Evolutionary conservation across 1,284 basidiomycete genomes (phyloP), one percentile per base, ranked within the genome.

Genomic region (Cryptococcus neoformans): DNA sequence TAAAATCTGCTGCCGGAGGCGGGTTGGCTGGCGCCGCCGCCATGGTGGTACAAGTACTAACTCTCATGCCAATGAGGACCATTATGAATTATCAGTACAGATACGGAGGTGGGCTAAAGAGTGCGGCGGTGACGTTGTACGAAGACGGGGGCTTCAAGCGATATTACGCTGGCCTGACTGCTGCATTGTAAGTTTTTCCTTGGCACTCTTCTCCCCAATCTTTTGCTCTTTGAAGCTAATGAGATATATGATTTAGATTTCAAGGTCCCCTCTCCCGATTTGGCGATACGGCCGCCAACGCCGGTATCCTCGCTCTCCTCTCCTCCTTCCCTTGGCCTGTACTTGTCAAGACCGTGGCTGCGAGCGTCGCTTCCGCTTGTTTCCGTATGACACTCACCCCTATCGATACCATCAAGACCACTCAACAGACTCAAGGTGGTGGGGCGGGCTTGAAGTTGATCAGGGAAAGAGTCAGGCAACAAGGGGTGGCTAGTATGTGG

Each of bases 401-500:
- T 0, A 83, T 94, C 52, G 92, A 95, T 75, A 92, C 92, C 0
- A 72, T 93, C 61, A 94, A 95, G 82, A 95, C 92, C 6, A 94
- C 90, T 0, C 79, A 94, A 79, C 92, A 95, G 77, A 89, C 92
- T 0, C 87, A 92, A 70, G 92, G 92, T 6, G 84, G 81, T 4
- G 59, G 59, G 58, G 75, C 78, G 0, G 92, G 89, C 0, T 77
- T 86, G 56, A 70, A 72, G 36, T 83, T 94, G 49, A 77, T 94
- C 42, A 82, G 79, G 60, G 79, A 82, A 7, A 81, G 91, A 63
- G 86, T 92, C 58, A 85, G 83, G 70, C 81, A 77, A 52, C 86
- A 90, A 64, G 92, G 92, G 1, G 74, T 93, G 14, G 83, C 83
- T 34, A 84, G 87, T 14, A 71, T 95, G 28, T 95, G 89, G 89